Evolutionary conservation across 768 basidiomycete genomes (phyloP).

Genomic region (Mycena capillaripes): DNA sequence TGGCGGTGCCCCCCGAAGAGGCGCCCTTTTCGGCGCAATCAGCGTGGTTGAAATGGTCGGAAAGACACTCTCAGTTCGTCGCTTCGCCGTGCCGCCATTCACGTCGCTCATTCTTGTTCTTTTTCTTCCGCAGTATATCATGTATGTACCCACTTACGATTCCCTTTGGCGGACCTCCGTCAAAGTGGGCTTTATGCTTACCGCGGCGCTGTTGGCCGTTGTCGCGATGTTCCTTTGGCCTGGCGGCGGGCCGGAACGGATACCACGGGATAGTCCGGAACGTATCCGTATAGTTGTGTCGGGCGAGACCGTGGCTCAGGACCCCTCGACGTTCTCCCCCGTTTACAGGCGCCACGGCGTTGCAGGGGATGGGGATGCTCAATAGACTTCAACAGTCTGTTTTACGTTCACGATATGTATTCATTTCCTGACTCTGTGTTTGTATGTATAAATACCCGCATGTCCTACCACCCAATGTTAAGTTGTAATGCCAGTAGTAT

Average conservation of each 20-base stretch:
- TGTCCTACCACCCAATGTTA: too few relatives aligned
- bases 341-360: slow-evolving; percentile 29
- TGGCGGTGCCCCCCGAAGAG: slow-evolving; percentile 17
- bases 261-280: slow-evolving; percentile 15
- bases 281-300: slow-evolving; percentile 36
- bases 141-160: slow-evolving; percentile 27
- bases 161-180: slow-evolving; percentile 10
- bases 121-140: slow-evolving; percentile 20
- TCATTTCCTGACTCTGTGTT: neutral
- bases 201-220: slow-evolving; percentile 25
- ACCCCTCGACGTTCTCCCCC: slow-evolving; percentile 26
- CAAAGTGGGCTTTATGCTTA: slow-evolving; percentile 32
- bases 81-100: neutral
- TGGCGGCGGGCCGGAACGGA: slow-evolving; percentile 1
- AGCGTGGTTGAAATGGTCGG: slow-evolving; percentile 29
- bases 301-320: slow-evolving; percentile 1
- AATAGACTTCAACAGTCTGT: neutral
- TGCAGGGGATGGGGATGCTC: neutral
- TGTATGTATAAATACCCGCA: too few relatives aligned
- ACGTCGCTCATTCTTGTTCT: neutral
- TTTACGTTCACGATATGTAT: neutral
- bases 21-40: slow-evolving; percentile 29
- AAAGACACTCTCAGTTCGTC: slow-evolving; percentile 31
- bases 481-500: neutral
- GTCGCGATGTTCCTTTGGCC: slow-evolving; percentile 33